Evolutionary conservation across 441 rosid genomes (phyloP), one percentile per base, ranked within the genome.

Genomic region (Viola pubescens): DNA sequence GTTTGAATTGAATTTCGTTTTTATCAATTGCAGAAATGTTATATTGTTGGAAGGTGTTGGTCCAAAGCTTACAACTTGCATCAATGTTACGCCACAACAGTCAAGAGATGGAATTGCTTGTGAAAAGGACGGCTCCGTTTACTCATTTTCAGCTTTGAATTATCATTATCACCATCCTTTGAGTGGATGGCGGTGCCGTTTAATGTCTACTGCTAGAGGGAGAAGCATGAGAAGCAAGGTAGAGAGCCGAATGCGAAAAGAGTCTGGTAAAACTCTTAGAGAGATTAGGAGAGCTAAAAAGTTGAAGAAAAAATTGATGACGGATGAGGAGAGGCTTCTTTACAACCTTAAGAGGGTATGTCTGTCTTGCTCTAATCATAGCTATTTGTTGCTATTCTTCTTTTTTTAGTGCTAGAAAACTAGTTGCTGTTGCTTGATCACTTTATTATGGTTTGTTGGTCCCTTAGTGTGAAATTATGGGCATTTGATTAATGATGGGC

Each of bases 141-240:
- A 19, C 45, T 74, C 70, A 61, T 41, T 48, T 14, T 59, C 51
- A n/a, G 48, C 47, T 34, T 44, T 40, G 55, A 54, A 51, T 64
- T 19, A 1, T 19, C 26, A 19, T 19, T 19, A 19, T 19, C 26
- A 19, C 26, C 47, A 55, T 52, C 73, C 73, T 44, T 70, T 59
- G 7, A 69, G 59, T 48, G 10, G 0, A 19, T 78, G 83, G 38
- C 74, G 81, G 79, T 78, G 55, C 56, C 83, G 94, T 50, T 62
- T 50, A 60, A 87, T 89, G 98, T 92, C 97, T 2, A 86, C 92
- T 4, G 72, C 91, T 0, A 87, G 70, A 69, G 98, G 96, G 68
- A 76, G 89, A 77, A 89, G 89, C 61, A 87, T 92, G 95, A 75
- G 95, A 62, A 87, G 95, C 76, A 92, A 83, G 80, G 96, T 92